Evolutionary conservation across 257 asterid species (phyloP).

Genomic region (Lavandula angustifolia): DNA sequence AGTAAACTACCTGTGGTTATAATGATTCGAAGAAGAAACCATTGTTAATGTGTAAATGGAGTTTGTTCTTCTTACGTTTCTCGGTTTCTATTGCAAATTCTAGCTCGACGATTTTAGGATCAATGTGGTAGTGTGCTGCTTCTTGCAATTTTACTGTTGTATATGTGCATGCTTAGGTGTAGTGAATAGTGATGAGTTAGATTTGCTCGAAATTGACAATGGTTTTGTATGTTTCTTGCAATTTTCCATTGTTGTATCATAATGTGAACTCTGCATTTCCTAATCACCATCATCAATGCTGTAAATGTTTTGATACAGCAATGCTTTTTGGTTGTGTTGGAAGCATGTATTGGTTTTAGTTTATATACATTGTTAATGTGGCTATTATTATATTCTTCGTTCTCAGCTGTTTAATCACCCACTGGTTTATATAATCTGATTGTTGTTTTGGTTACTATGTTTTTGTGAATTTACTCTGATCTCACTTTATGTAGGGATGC

Average conservation of each 20-base stretch:
- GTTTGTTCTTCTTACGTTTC: constrained; percentile 4
- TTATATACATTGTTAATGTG: background rate
- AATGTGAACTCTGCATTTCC: background rate
- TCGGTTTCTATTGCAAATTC: constrained; percentile 4
- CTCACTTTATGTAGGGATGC: constrained; percentile 35
- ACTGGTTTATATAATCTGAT: constrained; percentile 8
- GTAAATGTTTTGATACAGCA: background rate
- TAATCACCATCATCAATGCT: background rate
- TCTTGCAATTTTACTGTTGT: background rate
- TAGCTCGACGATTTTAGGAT: constrained; percentile 14
- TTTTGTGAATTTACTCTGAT: constrained; percentile 22
- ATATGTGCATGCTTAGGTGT: background rate
- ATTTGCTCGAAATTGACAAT: constrained; percentile 14
- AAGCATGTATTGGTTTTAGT: constrained; percentile 5
- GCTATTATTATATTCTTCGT: background rate
- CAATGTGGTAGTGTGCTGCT: constrained; percentile 9
- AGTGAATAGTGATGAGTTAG: background rate
- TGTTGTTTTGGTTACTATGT: background rate
- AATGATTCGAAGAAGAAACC: constrained; percentile 2
- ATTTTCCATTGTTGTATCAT: background rate
- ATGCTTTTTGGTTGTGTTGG: no score
- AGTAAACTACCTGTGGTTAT: constrained; percentile 11
- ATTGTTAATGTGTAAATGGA: background rate
- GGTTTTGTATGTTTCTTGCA: constrained; percentile 1
- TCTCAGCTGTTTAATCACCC: constrained; percentile 1